Conservation (phyloP, 306 rosid species). For the Lupinus albus region DNA sequence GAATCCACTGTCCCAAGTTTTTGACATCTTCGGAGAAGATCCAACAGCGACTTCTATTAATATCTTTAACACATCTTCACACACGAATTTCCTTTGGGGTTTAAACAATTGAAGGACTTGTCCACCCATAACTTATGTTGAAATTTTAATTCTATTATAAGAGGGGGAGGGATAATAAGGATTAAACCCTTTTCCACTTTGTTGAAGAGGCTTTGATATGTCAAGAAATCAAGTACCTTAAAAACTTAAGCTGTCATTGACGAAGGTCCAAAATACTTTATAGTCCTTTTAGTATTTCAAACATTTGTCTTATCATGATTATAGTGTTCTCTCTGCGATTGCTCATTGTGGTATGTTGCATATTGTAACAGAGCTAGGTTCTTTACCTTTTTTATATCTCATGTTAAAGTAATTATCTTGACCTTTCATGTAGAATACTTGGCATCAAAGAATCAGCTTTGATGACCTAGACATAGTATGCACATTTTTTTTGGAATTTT, state of each 20-base stretch:
- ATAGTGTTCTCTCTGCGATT: conserved; percentile 10
- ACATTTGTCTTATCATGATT: conserved; percentile 14
- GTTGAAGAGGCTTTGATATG: conserved; percentile 11
- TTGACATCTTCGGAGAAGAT: background rate
- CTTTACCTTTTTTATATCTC: conserved; percentile 11
- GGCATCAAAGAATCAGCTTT: conserved; percentile 32
- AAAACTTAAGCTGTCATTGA: conserved; percentile 16
- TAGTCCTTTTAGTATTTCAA: conserved; percentile 10
- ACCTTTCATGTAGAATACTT: conserved; percentile 19
- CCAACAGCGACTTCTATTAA: background rate
- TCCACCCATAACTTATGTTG: conserved; percentile 8
- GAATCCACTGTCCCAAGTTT: background rate
- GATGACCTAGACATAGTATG: conserved; percentile 1
- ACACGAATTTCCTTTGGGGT: background rate
- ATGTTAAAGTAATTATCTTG: conserved; percentile 5
- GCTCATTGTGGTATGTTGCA: conserved; percentile 8
- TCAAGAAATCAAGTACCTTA: conserved; percentile 18
- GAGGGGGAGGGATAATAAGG: background rate
- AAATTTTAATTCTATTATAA: background rate
- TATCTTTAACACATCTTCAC: background rate
- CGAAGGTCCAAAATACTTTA: conserved; percentile 1
- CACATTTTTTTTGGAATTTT: conserved; percentile 15
- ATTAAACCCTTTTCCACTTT: background rate
- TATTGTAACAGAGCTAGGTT: conserved; percentile 2
- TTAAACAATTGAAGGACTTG: conserved; percentile 1